Evolutionary conservation across 345 rosid species (phyloP).

Genomic region (Citropsis articulata): DNA sequence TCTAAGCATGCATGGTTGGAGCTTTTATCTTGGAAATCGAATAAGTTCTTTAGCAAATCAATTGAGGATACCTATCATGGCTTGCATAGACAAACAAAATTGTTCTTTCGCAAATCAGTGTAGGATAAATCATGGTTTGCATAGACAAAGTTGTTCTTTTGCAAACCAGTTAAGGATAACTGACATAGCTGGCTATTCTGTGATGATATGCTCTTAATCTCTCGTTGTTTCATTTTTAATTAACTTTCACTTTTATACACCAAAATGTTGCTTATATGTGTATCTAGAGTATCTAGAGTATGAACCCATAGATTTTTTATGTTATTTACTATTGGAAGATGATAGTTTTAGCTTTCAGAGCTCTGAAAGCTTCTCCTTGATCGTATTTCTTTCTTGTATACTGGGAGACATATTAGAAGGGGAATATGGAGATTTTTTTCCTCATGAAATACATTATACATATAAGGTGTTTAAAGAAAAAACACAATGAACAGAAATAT

Average conservation of each 20-base stretch:
- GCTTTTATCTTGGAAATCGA: not conserved
- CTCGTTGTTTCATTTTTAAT: not conserved
- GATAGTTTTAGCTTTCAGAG: not conserved
- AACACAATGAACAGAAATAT: too few relatives aligned
- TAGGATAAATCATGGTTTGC: too few relatives aligned
- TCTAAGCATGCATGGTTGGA: not conserved
- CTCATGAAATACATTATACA: too few relatives aligned
- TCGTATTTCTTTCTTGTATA: not conserved
- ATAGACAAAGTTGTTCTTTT: not conserved
- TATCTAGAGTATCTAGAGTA: not conserved
- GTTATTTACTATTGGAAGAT: not conserved
- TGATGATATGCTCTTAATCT: not conserved
- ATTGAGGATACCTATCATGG: not conserved
- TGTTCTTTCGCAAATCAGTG: not conserved
- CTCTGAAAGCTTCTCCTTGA: not conserved
- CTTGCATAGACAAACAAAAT: not conserved
- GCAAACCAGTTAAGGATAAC: not conserved
- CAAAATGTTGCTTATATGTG: not conserved
- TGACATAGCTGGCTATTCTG: not conserved
- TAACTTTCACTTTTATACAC: not conserved
- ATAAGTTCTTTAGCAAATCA: not conserved
- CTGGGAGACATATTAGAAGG: not conserved
- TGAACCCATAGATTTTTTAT: not conserved
- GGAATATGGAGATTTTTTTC: not conserved
- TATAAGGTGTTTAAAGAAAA: too few relatives aligned